A percentile compares a stretch with the other conserved stretches of the same genome.
Evolutionary conservation across 148 eudicot genomes (phyloP).

Genomic region (Amaranthus palmeri): DNA sequence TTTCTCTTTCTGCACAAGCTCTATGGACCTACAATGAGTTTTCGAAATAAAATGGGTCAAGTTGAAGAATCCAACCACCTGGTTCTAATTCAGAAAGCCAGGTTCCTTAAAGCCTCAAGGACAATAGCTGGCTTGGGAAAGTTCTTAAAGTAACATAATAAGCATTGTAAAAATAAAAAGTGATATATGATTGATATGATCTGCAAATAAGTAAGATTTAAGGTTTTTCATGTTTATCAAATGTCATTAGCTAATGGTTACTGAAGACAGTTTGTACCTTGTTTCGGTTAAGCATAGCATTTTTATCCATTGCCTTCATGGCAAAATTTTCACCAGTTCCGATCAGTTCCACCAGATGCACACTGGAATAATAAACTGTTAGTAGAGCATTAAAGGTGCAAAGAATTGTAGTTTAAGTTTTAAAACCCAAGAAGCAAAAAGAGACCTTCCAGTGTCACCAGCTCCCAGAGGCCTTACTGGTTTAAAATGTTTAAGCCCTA

Average conservation of each 20-base stretch:
- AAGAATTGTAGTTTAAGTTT: background rate
- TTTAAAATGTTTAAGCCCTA: constrained; percentile 86
- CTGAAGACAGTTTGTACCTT: constrained; percentile 42
- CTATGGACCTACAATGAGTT: constrained; percentile 71
- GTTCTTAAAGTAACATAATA: background rate
- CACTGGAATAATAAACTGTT: constrained; percentile 43
- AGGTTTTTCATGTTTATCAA: background rate
- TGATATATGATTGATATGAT: background rate
- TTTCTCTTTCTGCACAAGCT: constrained; percentile 98
- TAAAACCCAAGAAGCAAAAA: constrained; percentile 4
- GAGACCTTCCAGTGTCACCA: constrained; percentile 88
- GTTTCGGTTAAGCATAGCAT: constrained; percentile 84
- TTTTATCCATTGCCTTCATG: constrained; percentile 98
- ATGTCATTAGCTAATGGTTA: background rate
- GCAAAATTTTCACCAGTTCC: constrained; percentile 82
- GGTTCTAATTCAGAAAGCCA: constrained; percentile 6
- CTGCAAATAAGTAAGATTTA: background rate
- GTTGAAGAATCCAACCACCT: background rate
- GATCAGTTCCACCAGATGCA: constrained; percentile 86
- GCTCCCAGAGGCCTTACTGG: constrained; percentile 90
- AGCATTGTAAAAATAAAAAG: background rate
- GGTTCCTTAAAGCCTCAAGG: background rate
- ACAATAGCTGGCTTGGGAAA: background rate
- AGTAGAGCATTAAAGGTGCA: background rate
- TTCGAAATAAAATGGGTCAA: background rate